phyloP scores from a whole-genome alignment of 73 alveolate species.

The Symbiodinium natans region DNA sequence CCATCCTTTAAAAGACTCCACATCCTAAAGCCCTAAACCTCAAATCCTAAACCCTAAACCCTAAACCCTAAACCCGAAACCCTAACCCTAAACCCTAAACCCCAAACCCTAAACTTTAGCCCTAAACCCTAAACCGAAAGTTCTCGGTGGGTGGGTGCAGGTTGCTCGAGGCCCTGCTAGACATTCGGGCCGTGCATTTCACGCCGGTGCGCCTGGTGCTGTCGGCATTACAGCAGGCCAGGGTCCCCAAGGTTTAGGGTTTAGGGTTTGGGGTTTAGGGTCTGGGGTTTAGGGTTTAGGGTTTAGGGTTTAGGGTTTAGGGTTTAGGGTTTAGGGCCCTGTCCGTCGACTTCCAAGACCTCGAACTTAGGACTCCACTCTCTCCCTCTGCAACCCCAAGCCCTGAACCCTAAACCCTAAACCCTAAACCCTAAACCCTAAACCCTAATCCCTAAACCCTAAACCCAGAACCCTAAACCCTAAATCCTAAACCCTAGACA shows the following conservation, averaged over 20 bases:
- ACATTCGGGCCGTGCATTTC: constrained; percentile 46
- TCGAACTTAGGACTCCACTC: too few species aligned
- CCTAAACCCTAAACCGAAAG: background rate
- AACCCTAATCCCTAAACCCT: too few species aligned
- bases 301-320: too few species aligned
- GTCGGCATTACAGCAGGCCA: constrained; percentile 12
- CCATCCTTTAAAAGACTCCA: too few species aligned
- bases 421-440: background rate
- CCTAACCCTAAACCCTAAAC: background rate
- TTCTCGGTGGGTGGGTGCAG: background rate
- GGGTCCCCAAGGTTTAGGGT: too few species aligned
- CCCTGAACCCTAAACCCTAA: background rate
- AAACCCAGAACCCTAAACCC: background rate
- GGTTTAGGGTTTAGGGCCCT: too few species aligned
- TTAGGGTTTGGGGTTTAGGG: too few species aligned
- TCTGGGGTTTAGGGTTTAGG: too few species aligned
- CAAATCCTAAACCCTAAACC: too few species aligned
- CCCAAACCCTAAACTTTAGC: background rate
- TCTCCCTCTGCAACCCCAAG: background rate
- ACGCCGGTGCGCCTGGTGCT: constrained; percentile 56
- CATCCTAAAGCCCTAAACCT: too few species aligned
- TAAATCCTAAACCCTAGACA: too few species aligned
- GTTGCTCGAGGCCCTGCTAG: constrained; percentile 50
- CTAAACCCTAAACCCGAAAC: background rate
- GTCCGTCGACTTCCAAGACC: too few species aligned